phyloP scores from a whole-genome alignment of 306 rosid species.

The Gillenia trifoliata region DNA sequence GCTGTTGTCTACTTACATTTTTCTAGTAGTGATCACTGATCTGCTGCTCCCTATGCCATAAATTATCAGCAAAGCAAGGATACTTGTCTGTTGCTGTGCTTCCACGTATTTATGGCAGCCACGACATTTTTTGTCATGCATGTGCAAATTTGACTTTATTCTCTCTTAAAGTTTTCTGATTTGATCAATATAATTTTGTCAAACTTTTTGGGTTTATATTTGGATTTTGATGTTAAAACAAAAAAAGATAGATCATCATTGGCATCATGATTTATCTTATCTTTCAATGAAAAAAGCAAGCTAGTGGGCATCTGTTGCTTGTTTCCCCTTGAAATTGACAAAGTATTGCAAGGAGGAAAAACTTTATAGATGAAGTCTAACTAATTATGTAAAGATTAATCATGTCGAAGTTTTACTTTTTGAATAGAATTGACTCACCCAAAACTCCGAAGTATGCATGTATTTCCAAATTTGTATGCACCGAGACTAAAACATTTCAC shows the following conservation, averaged over 20 bases:
- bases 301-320: not conserved
- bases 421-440: not conserved
- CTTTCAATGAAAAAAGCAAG: not conserved
- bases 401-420: not conserved
- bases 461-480: not conserved
- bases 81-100: slow-evolving; percentile 66
- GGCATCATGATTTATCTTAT: not conserved
- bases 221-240: not conserved
- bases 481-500: not conserved
- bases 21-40: too few relatives aligned
- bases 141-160: slow-evolving; percentile 63
- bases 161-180: not conserved
- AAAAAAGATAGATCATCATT: not conserved
- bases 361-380: not conserved
- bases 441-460: not conserved
- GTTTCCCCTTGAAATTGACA: too few relatives aligned
- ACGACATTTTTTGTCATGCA: slow-evolving; percentile 86
- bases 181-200: not conserved
- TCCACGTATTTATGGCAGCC: slow-evolving; percentile 77
- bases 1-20: too few relatives aligned
- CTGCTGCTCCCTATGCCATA: too few relatives aligned
- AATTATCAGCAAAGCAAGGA: slow-evolving; percentile 33
- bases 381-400: not conserved
- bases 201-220: not conserved
- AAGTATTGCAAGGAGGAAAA: too few relatives aligned